A percentile compares a stretch with the other conserved stretches of the same genome.
Conservation (phyloP, 495 filamentous ascomycete genomes). For the Xylaria sp. region DNA sequence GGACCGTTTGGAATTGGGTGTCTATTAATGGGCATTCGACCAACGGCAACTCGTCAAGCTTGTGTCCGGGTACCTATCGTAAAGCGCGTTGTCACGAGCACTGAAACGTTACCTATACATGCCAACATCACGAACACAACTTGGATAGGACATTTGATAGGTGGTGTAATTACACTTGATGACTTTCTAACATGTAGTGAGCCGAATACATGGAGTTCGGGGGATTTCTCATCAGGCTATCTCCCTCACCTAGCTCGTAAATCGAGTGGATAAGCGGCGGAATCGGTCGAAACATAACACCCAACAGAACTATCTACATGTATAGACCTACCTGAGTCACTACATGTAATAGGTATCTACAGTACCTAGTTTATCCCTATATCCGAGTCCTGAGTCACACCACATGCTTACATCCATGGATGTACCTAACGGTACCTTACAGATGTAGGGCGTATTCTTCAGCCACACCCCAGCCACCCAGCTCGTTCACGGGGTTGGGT, state of each 20-base stretch:
- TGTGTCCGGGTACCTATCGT: neutral
- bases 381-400: too few species aligned
- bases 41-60: neutral
- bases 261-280: neutral
- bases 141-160: too few species aligned
- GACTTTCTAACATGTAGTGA: neutral
- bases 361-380: too few species aligned
- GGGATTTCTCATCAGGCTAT: neutral
- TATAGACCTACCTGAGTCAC: too few species aligned
- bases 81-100: neutral
- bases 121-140: too few species aligned
- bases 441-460: neutral
- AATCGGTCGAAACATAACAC: too few species aligned
- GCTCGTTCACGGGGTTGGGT: neutral
- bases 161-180: slow-evolving; percentile 3
- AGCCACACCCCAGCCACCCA: neutral
- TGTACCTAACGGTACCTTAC: neutral
- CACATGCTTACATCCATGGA: too few species aligned
- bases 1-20: neutral
- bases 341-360: too few species aligned
- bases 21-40: neutral
- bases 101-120: neutral
- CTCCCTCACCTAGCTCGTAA: neutral
- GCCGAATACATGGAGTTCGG: neutral
- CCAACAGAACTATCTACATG: too few species aligned